These are phyloP conservation scores for Teratosphaeriaceae sp. DNA, from an alignment of 2,329 filamentous ascomycete genomes.

Conservation along the genomic window DNA sequence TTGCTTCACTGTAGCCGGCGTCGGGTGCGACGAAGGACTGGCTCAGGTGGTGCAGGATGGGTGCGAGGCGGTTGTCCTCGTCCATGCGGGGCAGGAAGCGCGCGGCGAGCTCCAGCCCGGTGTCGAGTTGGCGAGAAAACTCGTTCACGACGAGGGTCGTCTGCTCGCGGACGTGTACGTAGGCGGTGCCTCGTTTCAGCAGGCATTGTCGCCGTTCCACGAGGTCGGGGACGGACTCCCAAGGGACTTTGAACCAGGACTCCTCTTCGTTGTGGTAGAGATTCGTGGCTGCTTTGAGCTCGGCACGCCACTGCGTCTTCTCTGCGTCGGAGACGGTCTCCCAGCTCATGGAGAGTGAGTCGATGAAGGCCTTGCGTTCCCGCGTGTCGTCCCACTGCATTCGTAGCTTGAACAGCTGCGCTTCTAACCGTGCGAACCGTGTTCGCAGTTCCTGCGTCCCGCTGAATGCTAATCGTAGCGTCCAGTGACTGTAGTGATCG, in stretches of 20 bases:
- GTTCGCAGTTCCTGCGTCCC: slow-evolving; percentile 83
- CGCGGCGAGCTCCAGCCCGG: slow-evolving; percentile 83
- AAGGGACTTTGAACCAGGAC: slow-evolving; percentile 93
- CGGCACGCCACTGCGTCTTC: slow-evolving; percentile 57
- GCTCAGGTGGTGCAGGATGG: slow-evolving; percentile 74
- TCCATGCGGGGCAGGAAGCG: slow-evolving; percentile 85
- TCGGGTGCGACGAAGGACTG: slow-evolving; percentile 95
- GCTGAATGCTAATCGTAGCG: slow-evolving; percentile 85
- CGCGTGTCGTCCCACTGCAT: slow-evolving; percentile 67
- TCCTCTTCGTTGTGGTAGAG: slow-evolving; percentile 60
- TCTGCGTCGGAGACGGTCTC: slow-evolving; percentile 76
- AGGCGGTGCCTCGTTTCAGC: slow-evolving; percentile 75
- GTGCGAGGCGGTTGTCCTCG: slow-evolving; percentile 84
- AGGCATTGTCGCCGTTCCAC: slow-evolving; percentile 75
- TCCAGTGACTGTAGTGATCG: slow-evolving; percentile 98
- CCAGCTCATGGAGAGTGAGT: slow-evolving; percentile 73
- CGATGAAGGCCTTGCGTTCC: slow-evolving; percentile 71
- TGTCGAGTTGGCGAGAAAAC: slow-evolving; percentile 72
- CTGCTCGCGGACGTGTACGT: slow-evolving; percentile 82
- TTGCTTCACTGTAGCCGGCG: slow-evolving; percentile 64
- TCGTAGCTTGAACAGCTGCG: slow-evolving; percentile 78
- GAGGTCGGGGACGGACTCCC: slow-evolving; percentile 85
- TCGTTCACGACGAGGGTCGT: slow-evolving; percentile 83
- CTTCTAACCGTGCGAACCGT: slow-evolving; percentile 80
- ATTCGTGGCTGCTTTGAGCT: slow-evolving; percentile 54